Evolutionary conservation across 208 protist genomes (phyloP), one percentile per base, ranked within the genome.

Genomic region (Trypanosoma vivax): DNA sequence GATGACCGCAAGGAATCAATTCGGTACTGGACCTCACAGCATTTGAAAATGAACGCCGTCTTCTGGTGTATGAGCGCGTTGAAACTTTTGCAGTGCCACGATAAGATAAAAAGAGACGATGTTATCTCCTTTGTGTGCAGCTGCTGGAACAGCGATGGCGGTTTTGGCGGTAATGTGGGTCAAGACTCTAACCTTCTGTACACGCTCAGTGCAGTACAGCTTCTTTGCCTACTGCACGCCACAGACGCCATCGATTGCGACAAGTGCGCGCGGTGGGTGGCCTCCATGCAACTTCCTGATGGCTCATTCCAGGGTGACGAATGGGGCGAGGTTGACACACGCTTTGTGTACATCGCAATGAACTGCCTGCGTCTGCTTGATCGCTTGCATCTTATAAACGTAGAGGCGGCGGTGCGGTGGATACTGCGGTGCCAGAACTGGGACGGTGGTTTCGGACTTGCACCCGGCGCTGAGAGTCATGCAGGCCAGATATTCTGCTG

Each of bases 111-210:
- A n/a, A 62, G 53, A 9, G 77, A 91, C 0, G 75, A 90, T 14
- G 83, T 99, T 16, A 58, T 98, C 5, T n/a, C 45, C 1, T 99
- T 98, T 79, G 79, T 98, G 2, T 14, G 90, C 5, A 68, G 50
- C 7, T 99, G 97, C 65, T 76, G 85, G 56, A 86, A 97, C 57
- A 49, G 52, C 28, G 86, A 95, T 63, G 98, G 98, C 48, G 98
- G 98, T 7, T 99, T 99, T 77, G 94, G 90, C 33, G 98, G 98
- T 16, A 98, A 97, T 66, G 60, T 82, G 5, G 90, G 84, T 2
- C 96, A 99, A 65, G 98, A 99, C 63, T 79, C 97, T 14, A 97
- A 99, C 70, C 57, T 99, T 37, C 83, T 99, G 2, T 98, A 98
- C 76, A 99, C 98, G 2, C 73, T 99, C 18, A 97, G 80, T 34